These are phyloP conservation scores for Ailanthus altissimus DNA, from an alignment of 345 rosid genomes.

Conservation along the genomic window DNA sequence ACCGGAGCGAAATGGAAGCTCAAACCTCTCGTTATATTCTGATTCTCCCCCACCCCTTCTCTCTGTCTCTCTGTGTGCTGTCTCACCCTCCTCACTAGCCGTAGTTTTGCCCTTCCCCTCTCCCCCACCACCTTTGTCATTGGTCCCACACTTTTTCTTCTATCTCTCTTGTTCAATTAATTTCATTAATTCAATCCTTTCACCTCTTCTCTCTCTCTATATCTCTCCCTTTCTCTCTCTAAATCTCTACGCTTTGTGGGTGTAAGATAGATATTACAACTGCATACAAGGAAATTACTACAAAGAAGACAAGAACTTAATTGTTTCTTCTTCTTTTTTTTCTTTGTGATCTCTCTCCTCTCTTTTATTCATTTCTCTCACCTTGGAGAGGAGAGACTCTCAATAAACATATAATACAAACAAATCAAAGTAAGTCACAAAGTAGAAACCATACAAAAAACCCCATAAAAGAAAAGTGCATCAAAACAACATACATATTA, in stretches of 20 bases:
- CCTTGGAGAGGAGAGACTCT: conserved; percentile 38
- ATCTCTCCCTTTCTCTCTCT: conserved; percentile 23
- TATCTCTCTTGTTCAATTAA: not conserved
- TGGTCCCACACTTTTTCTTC: conserved; percentile 10
- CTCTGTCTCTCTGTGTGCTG: not conserved
- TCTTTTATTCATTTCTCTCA: conserved; percentile 9
- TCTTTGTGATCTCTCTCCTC: conserved; percentile 1
- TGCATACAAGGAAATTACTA: not conserved
- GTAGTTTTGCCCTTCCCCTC: not conserved
- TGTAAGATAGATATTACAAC: not conserved
- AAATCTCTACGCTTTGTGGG: not conserved
- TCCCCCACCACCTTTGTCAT: no score
- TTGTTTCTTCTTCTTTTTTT: not conserved
- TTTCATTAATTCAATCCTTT: not conserved
- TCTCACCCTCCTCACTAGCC: not conserved
- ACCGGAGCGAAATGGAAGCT: conserved; percentile 47
- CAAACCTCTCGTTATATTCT: conserved; percentile 28
- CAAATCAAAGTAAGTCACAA: not conserved
- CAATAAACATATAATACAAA: not conserved
- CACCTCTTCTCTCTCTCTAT: conserved; percentile 2
- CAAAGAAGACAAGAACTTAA: not conserved
- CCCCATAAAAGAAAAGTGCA: not conserved
- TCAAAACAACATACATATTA: conserved; percentile 9
- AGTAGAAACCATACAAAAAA: not conserved
- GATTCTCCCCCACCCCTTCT: not conserved